These are phyloP conservation scores for Angomonas deanei DNA, from an alignment of 208 protist genomes.

Conservation along the genomic window DNA sequence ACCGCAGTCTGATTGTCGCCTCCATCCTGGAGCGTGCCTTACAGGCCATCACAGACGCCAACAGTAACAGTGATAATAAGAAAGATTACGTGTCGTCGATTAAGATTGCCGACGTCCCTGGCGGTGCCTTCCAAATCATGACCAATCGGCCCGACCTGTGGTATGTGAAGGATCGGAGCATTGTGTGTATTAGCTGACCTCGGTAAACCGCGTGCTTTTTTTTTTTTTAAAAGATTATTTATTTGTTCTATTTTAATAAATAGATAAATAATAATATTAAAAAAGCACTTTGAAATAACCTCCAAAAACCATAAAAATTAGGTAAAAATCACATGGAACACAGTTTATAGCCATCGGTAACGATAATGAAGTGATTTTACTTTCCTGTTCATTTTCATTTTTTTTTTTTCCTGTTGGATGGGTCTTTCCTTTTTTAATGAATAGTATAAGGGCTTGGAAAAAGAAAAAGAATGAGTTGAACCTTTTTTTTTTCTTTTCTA, in stretches of 20 bases:
- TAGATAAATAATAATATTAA: slow-evolving; percentile 7
- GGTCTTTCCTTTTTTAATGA: not conserved
- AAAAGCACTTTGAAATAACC: slow-evolving; percentile 1
- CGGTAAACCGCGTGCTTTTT: slow-evolving; percentile 31
- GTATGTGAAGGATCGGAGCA: slow-evolving; percentile 74
- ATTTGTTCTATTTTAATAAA: slow-evolving; percentile 4
- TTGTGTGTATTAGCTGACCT: slow-evolving; percentile 87
- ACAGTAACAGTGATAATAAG: not conserved
- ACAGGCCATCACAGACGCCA: slow-evolving; percentile 28
- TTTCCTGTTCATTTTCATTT: too few relatives aligned
- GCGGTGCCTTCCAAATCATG: slow-evolving; percentile 80
- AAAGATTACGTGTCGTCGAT: not conserved
- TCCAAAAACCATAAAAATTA: not conserved
- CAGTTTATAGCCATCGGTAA: too few relatives aligned
- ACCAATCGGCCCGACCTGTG: slow-evolving; percentile 73
- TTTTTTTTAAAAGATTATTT: slow-evolving; percentile 4
- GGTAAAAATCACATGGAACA: not conserved
- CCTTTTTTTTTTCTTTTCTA: slow-evolving; percentile 7
- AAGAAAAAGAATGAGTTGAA: not conserved
- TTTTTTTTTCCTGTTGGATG: not conserved
- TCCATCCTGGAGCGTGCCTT: slow-evolving; percentile 63
- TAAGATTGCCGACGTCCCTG: slow-evolving; percentile 66
- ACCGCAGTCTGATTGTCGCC: slow-evolving; percentile 71
- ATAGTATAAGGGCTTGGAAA: not conserved
- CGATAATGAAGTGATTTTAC: too few relatives aligned